A percentile compares a stretch with the other conserved stretches of the same genome.
phyloP scores from a whole-genome alignment of 2,329 filamentous ascomycete species.

The Claviceps humidiphila region DNA sequence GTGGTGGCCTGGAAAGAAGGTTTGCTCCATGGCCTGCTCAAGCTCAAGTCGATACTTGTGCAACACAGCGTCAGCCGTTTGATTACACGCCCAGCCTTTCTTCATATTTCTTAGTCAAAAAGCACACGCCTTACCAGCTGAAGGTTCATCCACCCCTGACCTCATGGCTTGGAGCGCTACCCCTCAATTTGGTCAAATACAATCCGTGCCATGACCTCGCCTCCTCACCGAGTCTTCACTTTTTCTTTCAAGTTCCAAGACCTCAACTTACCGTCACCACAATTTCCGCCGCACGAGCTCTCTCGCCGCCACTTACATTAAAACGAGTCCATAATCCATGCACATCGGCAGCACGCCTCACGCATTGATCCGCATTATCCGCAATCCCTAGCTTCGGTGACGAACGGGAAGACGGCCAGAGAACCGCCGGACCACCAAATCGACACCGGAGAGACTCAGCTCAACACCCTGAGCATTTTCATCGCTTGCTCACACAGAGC shows the following conservation, averaged over 20 bases:
- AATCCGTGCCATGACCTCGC: constrained; percentile 23
- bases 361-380: constrained; percentile 11
- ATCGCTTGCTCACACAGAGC: not conserved
- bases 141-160: not conserved
- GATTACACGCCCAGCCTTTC: constrained; percentile 7
- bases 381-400: constrained; percentile 10
- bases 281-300: constrained; percentile 3
- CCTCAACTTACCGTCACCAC: constrained; percentile 20
- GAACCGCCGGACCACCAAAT: not conserved
- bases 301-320: constrained; percentile 8
- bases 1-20: not conserved
- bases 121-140: constrained; percentile 10
- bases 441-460: not conserved
- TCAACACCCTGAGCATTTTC: not conserved
- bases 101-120: not conserved
- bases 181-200: constrained; percentile 29
- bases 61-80: not conserved
- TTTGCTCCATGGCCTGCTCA: not conserved
- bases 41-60: constrained; percentile 3
- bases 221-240: constrained; percentile 28
- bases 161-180: constrained; percentile 13
- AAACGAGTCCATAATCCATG: constrained; percentile 8
- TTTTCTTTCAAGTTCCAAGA: constrained; percentile 23
- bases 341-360: constrained; percentile 12
- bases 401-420: not conserved